phyloP scores from a whole-genome alignment of 2,329 filamentous ascomycete genomes.

The Penicillium vulpinum region DNA sequence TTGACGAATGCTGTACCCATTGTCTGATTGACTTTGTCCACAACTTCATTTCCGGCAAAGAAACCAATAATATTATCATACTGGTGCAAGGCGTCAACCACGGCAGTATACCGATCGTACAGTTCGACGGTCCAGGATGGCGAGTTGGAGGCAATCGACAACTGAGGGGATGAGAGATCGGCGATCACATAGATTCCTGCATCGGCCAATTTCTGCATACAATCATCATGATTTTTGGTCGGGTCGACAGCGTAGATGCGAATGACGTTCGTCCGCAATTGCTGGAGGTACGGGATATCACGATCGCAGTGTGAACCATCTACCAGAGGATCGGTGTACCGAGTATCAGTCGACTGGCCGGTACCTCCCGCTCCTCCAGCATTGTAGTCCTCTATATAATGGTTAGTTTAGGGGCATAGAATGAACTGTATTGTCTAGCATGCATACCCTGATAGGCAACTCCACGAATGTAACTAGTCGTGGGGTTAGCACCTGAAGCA shows the following conservation, averaged over 20 bases:
- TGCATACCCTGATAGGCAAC: conserved; percentile 7
- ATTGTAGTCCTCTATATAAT: conserved; percentile 2
- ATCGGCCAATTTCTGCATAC: conserved; percentile 77
- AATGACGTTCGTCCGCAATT: conserved; percentile 84
- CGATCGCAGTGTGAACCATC: conserved; percentile 70
- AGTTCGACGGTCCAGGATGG: conserved; percentile 76
- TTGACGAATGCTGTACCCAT: conserved; percentile 91
- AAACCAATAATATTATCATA: conserved; percentile 92
- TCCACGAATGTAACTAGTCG: conserved; percentile 6
- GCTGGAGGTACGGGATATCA: conserved; percentile 75
- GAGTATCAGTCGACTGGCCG: conserved; percentile 44
- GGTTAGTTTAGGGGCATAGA: not conserved
- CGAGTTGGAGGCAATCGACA: conserved; percentile 79
- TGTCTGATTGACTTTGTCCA: conserved; percentile 77
- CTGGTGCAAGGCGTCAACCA: conserved; percentile 74
- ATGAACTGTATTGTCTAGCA: not conserved
- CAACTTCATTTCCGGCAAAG: conserved; percentile 97
- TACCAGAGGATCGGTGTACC: conserved; percentile 79
- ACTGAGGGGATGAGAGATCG: conserved; percentile 76
- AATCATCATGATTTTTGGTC: conserved; percentile 69
- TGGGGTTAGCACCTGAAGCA: not conserved
- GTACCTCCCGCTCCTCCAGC: conserved; percentile 1
- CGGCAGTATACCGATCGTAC: conserved; percentile 74
- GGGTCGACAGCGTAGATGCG: conserved; percentile 92
- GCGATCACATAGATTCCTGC: conserved; percentile 92